phyloP scores from a whole-genome alignment of 2,329 filamentous ascomycete genomes.

The Didymella keratinophila region DNA sequence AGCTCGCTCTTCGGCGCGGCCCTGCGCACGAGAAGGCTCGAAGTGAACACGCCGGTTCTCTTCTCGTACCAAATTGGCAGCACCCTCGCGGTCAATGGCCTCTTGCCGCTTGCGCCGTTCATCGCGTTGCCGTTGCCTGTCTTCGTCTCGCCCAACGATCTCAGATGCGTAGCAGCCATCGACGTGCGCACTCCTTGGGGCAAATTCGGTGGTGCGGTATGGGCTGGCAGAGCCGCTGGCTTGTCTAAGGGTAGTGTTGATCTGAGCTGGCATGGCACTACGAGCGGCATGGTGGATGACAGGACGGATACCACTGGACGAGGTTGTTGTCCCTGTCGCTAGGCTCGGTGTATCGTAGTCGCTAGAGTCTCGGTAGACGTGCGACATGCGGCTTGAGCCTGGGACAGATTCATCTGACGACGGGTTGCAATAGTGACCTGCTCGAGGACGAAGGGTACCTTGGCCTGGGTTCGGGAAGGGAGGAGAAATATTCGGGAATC shows the following conservation, averaged over 20 bases:
- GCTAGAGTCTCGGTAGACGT: constrained; percentile 42
- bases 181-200: constrained; percentile 26
- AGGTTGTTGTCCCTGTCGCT: constrained; percentile 13
- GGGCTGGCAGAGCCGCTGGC: constrained; percentile 22
- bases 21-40: constrained; percentile 35
- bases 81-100: constrained; percentile 30
- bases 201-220: constrained; percentile 33
- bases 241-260: constrained; percentile 22
- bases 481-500: constrained; percentile 41
- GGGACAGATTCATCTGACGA: constrained; percentile 42
- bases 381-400: constrained; percentile 38
- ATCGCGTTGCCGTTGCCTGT: constrained; percentile 31
- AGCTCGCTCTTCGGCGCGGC: constrained; percentile 30
- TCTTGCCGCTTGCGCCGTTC: constrained; percentile 37
- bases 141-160: constrained; percentile 32
- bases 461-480: constrained; percentile 25
- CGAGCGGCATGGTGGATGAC: constrained; percentile 38
- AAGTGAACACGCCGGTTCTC: constrained; percentile 43
- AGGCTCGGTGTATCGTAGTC: constrained; percentile 40
- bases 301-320: constrained; percentile 32
- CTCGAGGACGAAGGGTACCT: constrained; percentile 27
- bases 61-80: constrained; percentile 21
- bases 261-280: constrained; percentile 1
- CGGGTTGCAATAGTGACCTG: constrained; percentile 34
- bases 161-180: constrained; percentile 34